Base-by-base conservation (phyloP, 495 filamentous ascomycete genomes). In the Xylaria grammica region DNA sequence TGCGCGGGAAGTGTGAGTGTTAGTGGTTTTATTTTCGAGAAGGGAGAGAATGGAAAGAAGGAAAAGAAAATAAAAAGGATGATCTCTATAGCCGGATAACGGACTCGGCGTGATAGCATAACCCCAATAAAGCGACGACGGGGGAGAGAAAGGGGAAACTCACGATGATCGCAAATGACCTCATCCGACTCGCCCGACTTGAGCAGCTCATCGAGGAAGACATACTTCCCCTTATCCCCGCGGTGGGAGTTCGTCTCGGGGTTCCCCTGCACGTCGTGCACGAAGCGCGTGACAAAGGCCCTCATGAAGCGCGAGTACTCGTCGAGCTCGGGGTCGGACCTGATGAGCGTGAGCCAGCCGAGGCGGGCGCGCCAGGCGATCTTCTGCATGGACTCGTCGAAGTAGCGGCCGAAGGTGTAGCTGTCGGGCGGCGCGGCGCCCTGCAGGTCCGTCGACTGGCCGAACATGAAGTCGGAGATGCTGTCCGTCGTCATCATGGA, bases 401-500 rank as follows among this genome's bases (percentile, higher is more conserved):
- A 82, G 62, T 76, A 76, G 11, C 60, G 20, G 26, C 76, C 71
- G 51, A 82, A 82, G 34, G 67, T 67, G 15, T 67, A 57, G 20
- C 75, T 74, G 24, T 77, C 75, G 17, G 67, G 65, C 7, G 77
- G 72, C 0, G 75, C 68, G 22, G 64, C 27, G 20, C 68, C 68
- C 8, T 77, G 70, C 1, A 72, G 53, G 56, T 77, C 73, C 26
- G 78, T 78, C 36, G 78, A 78, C 45, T 74, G 72, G 4, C 78
- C 79, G 32, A 82, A 87, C 56, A 91, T 76, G 69, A 91, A 90
- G 45, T 90, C 87, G 0, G 88, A 90, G 2, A 88, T 86, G 0
- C 82, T 85, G 72, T 91, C 89, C 58, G 90, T 83, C 3, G 88
- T 89, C 49, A 90, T 69, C 49, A 81, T 76, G 65, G 85, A 85